Base-by-base conservation (phyloP, 768 basidiomycete species). In the Podaxis carcinomalis region DNA sequence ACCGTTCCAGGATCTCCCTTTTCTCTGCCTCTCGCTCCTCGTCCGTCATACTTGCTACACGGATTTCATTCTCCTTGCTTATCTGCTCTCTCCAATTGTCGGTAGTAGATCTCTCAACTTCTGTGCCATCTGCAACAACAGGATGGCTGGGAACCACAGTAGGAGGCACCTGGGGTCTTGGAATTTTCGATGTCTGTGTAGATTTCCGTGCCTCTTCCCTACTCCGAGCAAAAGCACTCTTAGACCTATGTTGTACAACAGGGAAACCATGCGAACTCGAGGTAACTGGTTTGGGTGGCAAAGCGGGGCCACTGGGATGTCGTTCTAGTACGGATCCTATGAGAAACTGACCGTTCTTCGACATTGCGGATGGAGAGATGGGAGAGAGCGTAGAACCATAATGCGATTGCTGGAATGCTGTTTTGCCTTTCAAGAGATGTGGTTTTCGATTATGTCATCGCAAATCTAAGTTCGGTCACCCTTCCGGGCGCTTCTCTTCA, bases 1-100 rank as follows among this genome's bases (percentile, higher is more conserved):
- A 87, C 49, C 83, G 80, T 62, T 90, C 85, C 27, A 90, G 59
- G 44, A 95, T 83, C 63, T 92, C 83, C 54, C 74, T 73, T 47
- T 78, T 77, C 70, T 90, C 92, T 55, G 81, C 71, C 63, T 87
- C 84, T 9, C 86, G 78, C 69, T 95, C 89, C 14, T 84, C 84
- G 10, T 83, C 81, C 2, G 81, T 79, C 94, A 95, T 95, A 1
- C 67, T 70, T 16, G 82, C 83, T 1, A 95, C 81, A 28, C 74
- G 73, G 10, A 74, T 71, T 60, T 81, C 78, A 64, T 95, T 95
- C 67, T 93, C 89, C 57, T 78, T 77, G 65, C 83, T 85, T 56
- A 87, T 82, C 66, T 83, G 83, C 9, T 72, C 73, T 58, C 83
- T 76, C 81, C 88, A 86, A 51, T 76, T 74, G 63, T 75, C 70